A percentile compares a stretch with the other conserved stretches of the same genome.
Conservation (phyloP, 768 basidiomycete species). For the Xanthoconium purpureum region DNA sequence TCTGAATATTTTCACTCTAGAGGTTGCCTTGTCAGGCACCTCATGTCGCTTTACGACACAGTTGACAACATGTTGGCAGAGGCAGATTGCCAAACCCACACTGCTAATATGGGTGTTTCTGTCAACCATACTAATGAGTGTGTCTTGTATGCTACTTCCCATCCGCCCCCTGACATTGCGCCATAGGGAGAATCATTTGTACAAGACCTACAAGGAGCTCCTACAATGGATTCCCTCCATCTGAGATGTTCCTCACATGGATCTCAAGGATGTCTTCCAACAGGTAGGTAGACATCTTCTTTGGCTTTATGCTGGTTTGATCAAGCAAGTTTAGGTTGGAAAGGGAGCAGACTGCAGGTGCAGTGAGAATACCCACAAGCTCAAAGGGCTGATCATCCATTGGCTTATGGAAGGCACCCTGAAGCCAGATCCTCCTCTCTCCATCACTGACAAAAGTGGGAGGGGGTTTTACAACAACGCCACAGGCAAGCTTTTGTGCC, state of each 20-base stretch:
- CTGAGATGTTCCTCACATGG: not conserved
- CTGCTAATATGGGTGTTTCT: not conserved
- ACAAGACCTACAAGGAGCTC: not conserved
- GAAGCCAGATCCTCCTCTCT: not conserved
- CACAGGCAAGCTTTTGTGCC: not conserved
- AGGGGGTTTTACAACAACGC: too few species aligned
- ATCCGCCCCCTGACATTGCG: not conserved
- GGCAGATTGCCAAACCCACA: not conserved
- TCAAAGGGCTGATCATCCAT: not conserved
- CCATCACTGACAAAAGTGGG: not conserved
- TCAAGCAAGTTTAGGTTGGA: not conserved
- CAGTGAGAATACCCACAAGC: constrained; percentile 1
- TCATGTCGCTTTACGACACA: not conserved
- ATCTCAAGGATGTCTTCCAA: not conserved
- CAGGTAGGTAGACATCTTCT: not conserved
- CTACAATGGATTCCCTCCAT: too few species aligned
- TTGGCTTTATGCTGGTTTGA: not conserved
- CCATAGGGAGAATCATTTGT: not conserved
- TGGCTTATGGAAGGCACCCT: not conserved
- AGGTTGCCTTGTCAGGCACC: not conserved
- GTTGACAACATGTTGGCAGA: not conserved
- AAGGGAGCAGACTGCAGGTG: not conserved
- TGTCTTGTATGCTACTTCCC: not conserved
- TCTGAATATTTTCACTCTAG: not conserved
- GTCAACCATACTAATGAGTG: not conserved